Evolutionary conservation across 495 filamentous ascomycete species (phyloP), one percentile per base, ranked within the genome.

Genomic region (Penicillium antarcticum): DNA sequence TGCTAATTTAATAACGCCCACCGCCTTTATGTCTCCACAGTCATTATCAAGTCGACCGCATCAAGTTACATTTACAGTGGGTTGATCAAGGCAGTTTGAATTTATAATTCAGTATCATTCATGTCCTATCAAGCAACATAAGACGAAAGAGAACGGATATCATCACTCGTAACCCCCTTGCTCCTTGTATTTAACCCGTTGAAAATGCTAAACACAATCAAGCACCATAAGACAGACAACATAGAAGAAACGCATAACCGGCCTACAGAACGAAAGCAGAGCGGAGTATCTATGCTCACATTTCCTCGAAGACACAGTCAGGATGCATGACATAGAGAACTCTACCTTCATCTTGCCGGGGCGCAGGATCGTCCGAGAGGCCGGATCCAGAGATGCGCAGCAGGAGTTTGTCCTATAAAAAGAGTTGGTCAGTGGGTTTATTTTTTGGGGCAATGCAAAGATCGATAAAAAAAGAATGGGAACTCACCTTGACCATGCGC

Each of bases 311-410:
- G 1, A 89, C 88, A 60, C 89, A 94, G 66, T 97, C 97, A 16
- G 94, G 94, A 78, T 98, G 94, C 62, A 98, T 55, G 12, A 97
- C 89, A 69, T 97, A 98, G 24, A 95, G 81, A 5, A 85, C 75
- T 68, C 78, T 82, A 34, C 74, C 71, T 34, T 63, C 60, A 9
- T 74, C 10, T 32, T 79, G 73, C 14, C 73, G 62, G 2, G 73
- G 74, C 12, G 67, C 72, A 8, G 77, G 74, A 21, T 83, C 82
- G 23, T 87, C 74, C 13, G 95, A 55, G 17, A 63, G 74, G 10
- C 90, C 89, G 58, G 95, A 82, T n/a, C 91, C 92, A 21, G 87
- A 79, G 42, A 98, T 88, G 5, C 83, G 89, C 85, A 97, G 91
- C 37, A 98, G 77, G 40, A 96, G 88, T 53, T 94, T 91, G 61